phyloP scores from a whole-genome alignment of 192 early-diverging fungal species.

The Coemansia umbellata region DNA sequence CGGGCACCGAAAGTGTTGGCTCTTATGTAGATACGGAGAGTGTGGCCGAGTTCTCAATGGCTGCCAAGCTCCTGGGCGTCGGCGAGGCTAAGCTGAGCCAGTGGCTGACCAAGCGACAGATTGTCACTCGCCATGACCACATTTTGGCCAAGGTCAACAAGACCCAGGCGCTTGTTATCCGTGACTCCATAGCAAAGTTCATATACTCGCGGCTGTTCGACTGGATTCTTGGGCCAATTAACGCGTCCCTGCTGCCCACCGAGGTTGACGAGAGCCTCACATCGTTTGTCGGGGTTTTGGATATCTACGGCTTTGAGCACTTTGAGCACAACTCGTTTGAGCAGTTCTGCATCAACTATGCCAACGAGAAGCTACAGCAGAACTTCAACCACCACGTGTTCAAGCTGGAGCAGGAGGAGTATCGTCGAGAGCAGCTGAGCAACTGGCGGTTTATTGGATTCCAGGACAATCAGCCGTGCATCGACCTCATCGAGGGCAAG shows the following conservation, averaged over 20 bases:
- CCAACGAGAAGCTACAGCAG: slow-evolving; percentile 84
- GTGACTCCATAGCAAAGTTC: slow-evolving; percentile 69
- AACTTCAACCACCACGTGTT: slow-evolving; percentile 71
- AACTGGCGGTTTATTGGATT: slow-evolving; percentile 98
- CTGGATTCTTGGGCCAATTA: slow-evolving; percentile 79
- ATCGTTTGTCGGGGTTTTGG: slow-evolving; percentile 82
- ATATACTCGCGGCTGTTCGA: slow-evolving; percentile 79
- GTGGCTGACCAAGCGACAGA: slow-evolving; percentile 78
- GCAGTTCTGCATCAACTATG: slow-evolving; percentile 80
- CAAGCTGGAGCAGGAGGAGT: slow-evolving; percentile 72
- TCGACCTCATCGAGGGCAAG: slow-evolving; percentile 96
- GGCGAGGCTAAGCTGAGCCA: slow-evolving; percentile 66
- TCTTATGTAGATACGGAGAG: slow-evolving; percentile 69
- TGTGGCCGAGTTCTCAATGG: slow-evolving; percentile 62
- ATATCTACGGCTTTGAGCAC: slow-evolving; percentile 80
- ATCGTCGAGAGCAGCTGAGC: slow-evolving; percentile 82
- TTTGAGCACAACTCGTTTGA: slow-evolving; percentile 56
- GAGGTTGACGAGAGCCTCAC: slow-evolving; percentile 56
- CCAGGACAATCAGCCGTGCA: slow-evolving; percentile 97
- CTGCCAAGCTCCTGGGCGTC: slow-evolving; percentile 81
- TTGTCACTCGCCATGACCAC: slow-evolving; percentile 77
- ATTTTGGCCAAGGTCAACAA: slow-evolving; percentile 72
- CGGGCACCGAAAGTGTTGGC: slow-evolving; percentile 50
- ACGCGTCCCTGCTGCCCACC: slow-evolving; percentile 59
- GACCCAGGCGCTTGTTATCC: slow-evolving; percentile 64